Conservation (phyloP, 139 green algal genomes). For the Haematococcus lacustris region DNA sequence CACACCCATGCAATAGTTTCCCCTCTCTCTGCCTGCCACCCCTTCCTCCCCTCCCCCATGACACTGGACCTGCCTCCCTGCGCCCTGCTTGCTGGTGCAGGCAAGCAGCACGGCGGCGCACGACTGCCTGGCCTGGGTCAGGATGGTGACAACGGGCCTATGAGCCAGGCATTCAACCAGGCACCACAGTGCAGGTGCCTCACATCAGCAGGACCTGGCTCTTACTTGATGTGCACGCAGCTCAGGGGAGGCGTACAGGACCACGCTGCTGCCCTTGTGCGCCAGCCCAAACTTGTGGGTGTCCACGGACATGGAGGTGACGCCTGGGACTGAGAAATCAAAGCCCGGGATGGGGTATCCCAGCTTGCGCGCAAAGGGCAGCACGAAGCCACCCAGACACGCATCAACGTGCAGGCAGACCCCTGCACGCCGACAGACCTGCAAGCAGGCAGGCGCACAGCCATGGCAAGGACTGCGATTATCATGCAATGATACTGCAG, state of each 20-base stretch:
- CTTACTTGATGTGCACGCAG: constrained; percentile 37
- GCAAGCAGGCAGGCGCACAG: too few species aligned
- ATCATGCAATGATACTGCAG: too few species aligned
- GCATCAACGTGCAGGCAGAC: constrained; percentile 78
- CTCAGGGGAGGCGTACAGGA: constrained; percentile 70
- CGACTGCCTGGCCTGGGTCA: too few species aligned
- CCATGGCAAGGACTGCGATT: too few species aligned
- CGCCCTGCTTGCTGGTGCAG: too few species aligned
- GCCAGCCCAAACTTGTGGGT: constrained; percentile 95
- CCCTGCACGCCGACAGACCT: constrained; percentile 6
- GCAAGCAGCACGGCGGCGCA: too few species aligned
- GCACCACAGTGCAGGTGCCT: neutral
- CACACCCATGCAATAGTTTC: too few species aligned
- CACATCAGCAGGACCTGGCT: neutral
- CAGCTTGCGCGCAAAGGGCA: constrained; percentile 81
- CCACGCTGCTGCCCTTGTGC: constrained; percentile 88
- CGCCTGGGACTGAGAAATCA: constrained; percentile 69
- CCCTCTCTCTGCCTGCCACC: too few species aligned
- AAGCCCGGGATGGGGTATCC: constrained; percentile 64
- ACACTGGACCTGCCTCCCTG: too few species aligned
- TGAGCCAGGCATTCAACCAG: neutral
- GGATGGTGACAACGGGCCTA: neutral
- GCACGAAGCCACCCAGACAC: constrained; percentile 91
- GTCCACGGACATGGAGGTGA: constrained; percentile 91
- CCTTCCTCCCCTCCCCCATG: too few species aligned